Conservation (phyloP, 306 rosid genomes). For the Cicer chorassanicum region DNA sequence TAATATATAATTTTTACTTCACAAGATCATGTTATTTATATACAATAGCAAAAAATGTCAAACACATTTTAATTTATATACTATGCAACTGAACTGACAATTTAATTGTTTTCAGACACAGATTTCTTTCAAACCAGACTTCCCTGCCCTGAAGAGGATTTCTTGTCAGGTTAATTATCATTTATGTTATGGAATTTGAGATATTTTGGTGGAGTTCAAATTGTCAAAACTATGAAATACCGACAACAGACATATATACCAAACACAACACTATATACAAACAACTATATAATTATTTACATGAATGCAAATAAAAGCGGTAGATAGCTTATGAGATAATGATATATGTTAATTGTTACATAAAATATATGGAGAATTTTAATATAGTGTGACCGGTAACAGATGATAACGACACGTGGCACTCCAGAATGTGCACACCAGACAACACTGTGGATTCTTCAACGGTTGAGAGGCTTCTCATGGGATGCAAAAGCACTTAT, state of each 20-base stretch:
- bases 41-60: too few relatives aligned
- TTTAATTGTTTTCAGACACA: conserved; percentile 15
- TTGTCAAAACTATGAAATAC: too few relatives aligned
- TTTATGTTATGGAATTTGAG: background rate
- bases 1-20: too few relatives aligned
- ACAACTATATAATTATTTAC: too few relatives aligned
- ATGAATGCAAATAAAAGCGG: too few relatives aligned
- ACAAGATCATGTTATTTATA: too few relatives aligned
- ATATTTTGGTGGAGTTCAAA: too few relatives aligned
- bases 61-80: background rate
- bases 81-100: conserved; percentile 1
- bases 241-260: too few relatives aligned
- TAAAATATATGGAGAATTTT: too few relatives aligned
- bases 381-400: background rate
- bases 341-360: too few relatives aligned
- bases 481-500: conserved; percentile 69
- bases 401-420: conserved; percentile 40
- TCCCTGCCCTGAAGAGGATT: conserved; percentile 36
- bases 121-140: conserved; percentile 39
- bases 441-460: conserved; percentile 41
- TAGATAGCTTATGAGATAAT: too few relatives aligned
- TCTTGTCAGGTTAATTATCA: conserved; percentile 40
- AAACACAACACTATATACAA: too few relatives aligned
- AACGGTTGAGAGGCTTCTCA: conserved; percentile 38
- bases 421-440: conserved; percentile 34